Percentiles rank a stretch among this genome's conserved stretches.
phyloP scores from a whole-genome alignment of 805 yeast species.

The Pichia cabralensis region DNA sequence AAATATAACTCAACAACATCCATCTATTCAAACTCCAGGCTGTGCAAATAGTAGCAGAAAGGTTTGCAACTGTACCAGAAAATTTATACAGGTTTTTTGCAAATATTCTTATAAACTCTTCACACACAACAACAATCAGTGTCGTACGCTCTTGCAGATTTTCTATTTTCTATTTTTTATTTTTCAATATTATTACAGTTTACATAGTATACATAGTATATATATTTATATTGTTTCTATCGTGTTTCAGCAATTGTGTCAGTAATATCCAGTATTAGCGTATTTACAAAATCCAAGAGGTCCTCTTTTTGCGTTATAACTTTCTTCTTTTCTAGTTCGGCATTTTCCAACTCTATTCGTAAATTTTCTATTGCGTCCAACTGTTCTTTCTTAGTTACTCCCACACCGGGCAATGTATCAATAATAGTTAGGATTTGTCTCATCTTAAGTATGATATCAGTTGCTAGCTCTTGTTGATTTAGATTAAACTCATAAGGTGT shows the following conservation, averaged over 20 bases:
- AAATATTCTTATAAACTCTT: no score
- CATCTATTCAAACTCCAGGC: no score
- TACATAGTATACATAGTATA: no score
- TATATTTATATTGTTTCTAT: no score
- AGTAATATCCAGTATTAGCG: slow-evolving; percentile 51
- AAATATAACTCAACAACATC: no score
- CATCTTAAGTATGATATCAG: slow-evolving; percentile 76
- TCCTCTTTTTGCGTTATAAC: slow-evolving; percentile 57
- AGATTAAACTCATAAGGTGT: slow-evolving; percentile 27
- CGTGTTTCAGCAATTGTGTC: slow-evolving; percentile 40
- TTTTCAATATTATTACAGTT: no score
- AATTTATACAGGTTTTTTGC: no score
- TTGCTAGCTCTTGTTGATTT: slow-evolving; percentile 66
- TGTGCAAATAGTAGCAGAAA: no score
- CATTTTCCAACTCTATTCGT: slow-evolving; percentile 48
- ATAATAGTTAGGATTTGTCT: slow-evolving; percentile 80
- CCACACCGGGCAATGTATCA: slow-evolving; percentile 88
- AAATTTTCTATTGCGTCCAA: slow-evolving; percentile 50
- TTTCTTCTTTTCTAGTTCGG: slow-evolving; percentile 47
- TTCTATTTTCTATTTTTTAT: no score
- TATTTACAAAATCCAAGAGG: slow-evolving; percentile 52
- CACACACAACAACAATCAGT: no score
- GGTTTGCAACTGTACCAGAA: no score
- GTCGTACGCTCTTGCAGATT: no score
- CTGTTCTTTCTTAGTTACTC: slow-evolving; percentile 71